These are phyloP conservation scores for Gracilaria domingensis DNA, from an alignment of 23 red algal species.

Conservation along the genomic window DNA sequence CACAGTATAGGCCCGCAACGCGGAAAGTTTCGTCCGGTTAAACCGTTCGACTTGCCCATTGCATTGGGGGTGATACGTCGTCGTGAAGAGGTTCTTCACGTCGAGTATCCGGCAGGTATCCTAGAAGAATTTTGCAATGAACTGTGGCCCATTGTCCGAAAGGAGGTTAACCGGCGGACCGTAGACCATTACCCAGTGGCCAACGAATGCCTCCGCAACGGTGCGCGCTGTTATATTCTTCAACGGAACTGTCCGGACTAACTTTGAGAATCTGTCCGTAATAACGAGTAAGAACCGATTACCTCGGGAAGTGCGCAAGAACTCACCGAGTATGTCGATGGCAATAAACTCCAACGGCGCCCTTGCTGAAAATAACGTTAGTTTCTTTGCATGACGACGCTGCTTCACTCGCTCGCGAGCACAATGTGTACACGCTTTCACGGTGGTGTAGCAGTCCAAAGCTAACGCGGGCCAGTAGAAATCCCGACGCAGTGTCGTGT, in stretches of 20 bases:
- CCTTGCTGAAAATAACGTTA: background rate
- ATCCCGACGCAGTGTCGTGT: background rate
- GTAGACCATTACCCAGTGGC: background rate
- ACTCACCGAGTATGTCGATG: conserved; percentile 14
- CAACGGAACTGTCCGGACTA: background rate
- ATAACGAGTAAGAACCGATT: background rate
- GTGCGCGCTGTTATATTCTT: background rate
- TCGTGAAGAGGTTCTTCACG: conserved; percentile 24
- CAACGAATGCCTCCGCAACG: background rate
- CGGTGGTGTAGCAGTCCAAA: too few species aligned
- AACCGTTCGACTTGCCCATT: background rate
- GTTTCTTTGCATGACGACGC: too few species aligned
- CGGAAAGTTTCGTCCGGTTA: background rate
- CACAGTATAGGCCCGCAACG: conserved; percentile 3
- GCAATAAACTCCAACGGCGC: background rate
- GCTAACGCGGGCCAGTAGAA: conserved; percentile 21
- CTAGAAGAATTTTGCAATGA: background rate
- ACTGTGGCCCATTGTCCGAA: too few species aligned
- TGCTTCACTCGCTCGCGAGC: too few species aligned
- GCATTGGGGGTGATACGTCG: conserved; percentile 26
- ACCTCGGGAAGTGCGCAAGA: background rate
- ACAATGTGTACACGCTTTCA: too few species aligned
- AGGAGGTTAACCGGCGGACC: background rate
- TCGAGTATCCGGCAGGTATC: conserved; percentile 13
- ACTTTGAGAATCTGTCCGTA: background rate